Evolutionary conservation across 805 yeast genomes (phyloP).

Genomic region (Lipomyces yamadae): DNA sequence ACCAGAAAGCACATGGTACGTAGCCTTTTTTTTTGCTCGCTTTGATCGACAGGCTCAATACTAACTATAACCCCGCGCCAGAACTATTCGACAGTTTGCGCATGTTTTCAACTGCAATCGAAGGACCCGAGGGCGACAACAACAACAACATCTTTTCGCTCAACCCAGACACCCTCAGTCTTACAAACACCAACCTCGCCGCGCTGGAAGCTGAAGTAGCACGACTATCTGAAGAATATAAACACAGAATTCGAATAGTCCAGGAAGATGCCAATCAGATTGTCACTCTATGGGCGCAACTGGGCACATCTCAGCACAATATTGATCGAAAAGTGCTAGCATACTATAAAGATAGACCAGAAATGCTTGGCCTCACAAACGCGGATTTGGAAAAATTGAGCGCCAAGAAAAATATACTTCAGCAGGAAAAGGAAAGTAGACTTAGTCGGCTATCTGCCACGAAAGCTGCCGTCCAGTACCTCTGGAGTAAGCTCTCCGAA

Average conservation of each 20-base stretch:
- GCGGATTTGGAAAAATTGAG: constrained; percentile 43
- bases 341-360: constrained; percentile 38
- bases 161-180: constrained; percentile 34
- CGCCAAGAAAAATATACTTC: constrained; percentile 39
- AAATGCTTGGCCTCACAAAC: constrained; percentile 39
- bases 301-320: constrained; percentile 43
- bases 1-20: constrained; percentile 33
- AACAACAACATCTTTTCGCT: constrained; percentile 27
- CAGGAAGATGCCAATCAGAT: constrained; percentile 40
- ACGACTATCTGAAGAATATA: constrained; percentile 39
- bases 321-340: constrained; percentile 41
- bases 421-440: constrained; percentile 48
- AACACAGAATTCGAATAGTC: constrained; percentile 34
- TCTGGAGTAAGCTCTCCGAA: constrained; percentile 66
- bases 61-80: constrained; percentile 6
- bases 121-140: constrained; percentile 36
- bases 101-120: constrained; percentile 34
- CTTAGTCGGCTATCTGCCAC: constrained; percentile 44
- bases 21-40: not conserved
- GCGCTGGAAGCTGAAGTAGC: constrained; percentile 40
- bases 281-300: constrained; percentile 44
- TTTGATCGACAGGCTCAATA: not conserved
- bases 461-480: constrained; percentile 49
- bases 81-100: constrained; percentile 35
- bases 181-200: constrained; percentile 38